Percentiles rank a stretch among this genome's conserved stretches.
These are phyloP conservation scores for Phoma sp. DNA, from an alignment of 2,329 filamentous ascomycete genomes.

Conservation along the genomic window DNA sequence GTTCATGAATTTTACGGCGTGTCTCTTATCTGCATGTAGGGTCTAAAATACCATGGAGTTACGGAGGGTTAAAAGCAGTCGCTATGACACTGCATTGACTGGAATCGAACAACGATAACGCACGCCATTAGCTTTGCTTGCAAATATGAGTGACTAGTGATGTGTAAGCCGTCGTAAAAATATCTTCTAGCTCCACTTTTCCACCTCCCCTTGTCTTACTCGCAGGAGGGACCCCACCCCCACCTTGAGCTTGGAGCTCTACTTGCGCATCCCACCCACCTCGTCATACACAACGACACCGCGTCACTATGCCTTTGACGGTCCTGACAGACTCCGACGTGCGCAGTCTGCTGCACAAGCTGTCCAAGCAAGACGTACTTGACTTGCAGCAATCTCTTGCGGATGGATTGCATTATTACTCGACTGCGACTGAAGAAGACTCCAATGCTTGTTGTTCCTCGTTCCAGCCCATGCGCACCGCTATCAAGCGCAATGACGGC, in stretches of 20 bases:
- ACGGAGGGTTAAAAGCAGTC: conserved; percentile 48
- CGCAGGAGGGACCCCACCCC: conserved; percentile 5
- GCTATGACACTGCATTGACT: conserved; percentile 41
- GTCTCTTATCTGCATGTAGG: conserved; percentile 50
- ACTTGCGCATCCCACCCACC: conserved; percentile 6
- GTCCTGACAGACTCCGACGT: conserved; percentile 64
- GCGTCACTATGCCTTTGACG: conserved; percentile 61
- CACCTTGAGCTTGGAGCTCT: conserved; percentile 4
- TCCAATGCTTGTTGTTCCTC: conserved; percentile 61
- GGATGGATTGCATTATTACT: conserved; percentile 69
- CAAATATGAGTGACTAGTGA: conserved; percentile 26
- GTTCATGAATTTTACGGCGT: conserved; percentile 45
- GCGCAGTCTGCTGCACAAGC: conserved; percentile 59
- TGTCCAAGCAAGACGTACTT: conserved; percentile 63
- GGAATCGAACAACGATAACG: conserved; percentile 44
- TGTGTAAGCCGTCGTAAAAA: conserved; percentile 17
- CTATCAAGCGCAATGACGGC: conserved; percentile 65
- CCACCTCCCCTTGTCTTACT: neutral
- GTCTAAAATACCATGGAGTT: conserved; percentile 48
- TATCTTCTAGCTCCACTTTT: neutral
- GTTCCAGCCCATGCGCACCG: conserved; percentile 67
- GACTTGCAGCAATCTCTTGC: conserved; percentile 64
- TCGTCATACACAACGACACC: conserved; percentile 4
- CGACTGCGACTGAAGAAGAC: conserved; percentile 64
- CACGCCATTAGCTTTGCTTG: conserved; percentile 37